These are phyloP conservation scores for Crucibulum laeve DNA, from an alignment of 768 basidiomycete genomes.

Conservation along the genomic window DNA sequence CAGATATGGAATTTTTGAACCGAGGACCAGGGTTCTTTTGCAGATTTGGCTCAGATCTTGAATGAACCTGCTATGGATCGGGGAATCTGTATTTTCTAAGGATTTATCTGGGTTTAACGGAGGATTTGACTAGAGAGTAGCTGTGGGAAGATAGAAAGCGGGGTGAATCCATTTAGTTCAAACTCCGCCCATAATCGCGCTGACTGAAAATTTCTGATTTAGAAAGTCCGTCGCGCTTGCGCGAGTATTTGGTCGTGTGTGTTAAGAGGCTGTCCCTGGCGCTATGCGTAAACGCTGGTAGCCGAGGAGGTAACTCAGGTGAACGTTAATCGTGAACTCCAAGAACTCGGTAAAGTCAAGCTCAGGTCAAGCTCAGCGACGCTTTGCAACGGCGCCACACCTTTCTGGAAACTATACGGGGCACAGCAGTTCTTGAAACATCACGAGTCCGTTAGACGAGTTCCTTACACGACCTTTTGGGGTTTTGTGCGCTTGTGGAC, in stretches of 20 bases:
- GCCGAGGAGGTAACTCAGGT: constrained; percentile 5
- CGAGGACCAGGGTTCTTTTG: constrained; percentile 3
- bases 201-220: constrained; percentile 19
- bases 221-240: constrained; percentile 5
- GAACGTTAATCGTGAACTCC: background rate
- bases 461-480: constrained; percentile 24
- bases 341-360: too few relatives aligned
- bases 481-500: constrained; percentile 29
- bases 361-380: background rate
- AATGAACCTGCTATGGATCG: background rate
- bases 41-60: background rate
- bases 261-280: background rate
- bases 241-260: background rate
- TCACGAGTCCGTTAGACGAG: too few relatives aligned
- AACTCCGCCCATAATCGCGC: constrained; percentile 20
- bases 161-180: constrained; percentile 10
- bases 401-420: constrained; percentile 23
- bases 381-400: constrained; percentile 22
- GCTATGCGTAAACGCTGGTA: background rate
- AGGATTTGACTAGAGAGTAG: background rate
- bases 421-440: constrained; percentile 25
- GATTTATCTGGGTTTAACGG: background rate
- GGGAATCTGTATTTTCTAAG: background rate
- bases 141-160: too few relatives aligned
- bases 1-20: background rate